Evolutionary conservation across 2,329 filamentous ascomycete genomes (phyloP).

Genomic region (Davidsoniella neocaledoniae): DNA sequence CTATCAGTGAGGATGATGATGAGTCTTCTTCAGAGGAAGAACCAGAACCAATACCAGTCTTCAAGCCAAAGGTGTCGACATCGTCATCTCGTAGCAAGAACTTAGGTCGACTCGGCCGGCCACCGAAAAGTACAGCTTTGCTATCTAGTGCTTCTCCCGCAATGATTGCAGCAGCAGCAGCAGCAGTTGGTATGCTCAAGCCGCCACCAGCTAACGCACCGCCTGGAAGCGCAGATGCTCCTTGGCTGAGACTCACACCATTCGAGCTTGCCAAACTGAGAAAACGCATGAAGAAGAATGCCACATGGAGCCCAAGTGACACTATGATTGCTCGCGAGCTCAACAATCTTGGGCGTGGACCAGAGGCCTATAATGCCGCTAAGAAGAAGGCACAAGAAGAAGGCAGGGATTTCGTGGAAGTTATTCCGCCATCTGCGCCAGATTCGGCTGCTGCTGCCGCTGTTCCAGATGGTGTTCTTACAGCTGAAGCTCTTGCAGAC

Average conservation of each 20-base stretch:
- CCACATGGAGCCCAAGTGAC: slow-evolving; percentile 67
- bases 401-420: slow-evolving; percentile 38
- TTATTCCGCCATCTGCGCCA: slow-evolving; percentile 14
- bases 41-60: slow-evolving; percentile 23
- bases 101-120: slow-evolving; percentile 11
- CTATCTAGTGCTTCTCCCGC: slow-evolving; percentile 16
- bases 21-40: slow-evolving; percentile 24
- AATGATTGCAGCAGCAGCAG: slow-evolving; percentile 24
- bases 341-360: slow-evolving; percentile 49
- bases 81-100: slow-evolving; percentile 7
- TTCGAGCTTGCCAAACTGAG: slow-evolving; percentile 52
- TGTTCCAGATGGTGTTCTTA: slow-evolving; percentile 43
- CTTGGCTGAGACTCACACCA: slow-evolving; percentile 48
- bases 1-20: slow-evolving; percentile 35
- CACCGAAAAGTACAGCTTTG: slow-evolving; percentile 15
- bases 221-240: slow-evolving; percentile 40
- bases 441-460: slow-evolving; percentile 21
- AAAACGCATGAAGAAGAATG: slow-evolving; percentile 86
- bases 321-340: slow-evolving; percentile 75
- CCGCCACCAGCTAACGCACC: slow-evolving; percentile 44
- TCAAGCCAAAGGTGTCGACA: slow-evolving; percentile 16
- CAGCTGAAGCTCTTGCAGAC: slow-evolving; percentile 38
- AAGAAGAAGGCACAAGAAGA: slow-evolving; percentile 48
- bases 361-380: slow-evolving; percentile 43
- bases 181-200: slow-evolving; percentile 29